These are phyloP conservation scores for Aspergillus cavernicola DNA, from an alignment of 495 filamentous ascomycete species.

Conservation along the genomic window DNA sequence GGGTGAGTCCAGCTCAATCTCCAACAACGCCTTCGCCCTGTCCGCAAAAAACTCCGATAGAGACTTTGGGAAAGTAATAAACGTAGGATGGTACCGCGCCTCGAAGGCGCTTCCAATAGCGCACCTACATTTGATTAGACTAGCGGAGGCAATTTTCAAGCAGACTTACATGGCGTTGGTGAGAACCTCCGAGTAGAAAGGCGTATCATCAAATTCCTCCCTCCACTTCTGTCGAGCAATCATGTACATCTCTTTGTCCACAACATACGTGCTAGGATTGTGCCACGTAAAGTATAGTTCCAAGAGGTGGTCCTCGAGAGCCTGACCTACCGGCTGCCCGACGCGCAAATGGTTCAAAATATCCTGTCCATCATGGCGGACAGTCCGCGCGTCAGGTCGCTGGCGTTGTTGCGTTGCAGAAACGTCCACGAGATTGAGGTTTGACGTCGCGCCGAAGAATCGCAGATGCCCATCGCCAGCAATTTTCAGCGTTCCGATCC, in stretches of 20 bases:
- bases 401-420: constrained; percentile 44
- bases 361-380: constrained; percentile 45
- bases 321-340: constrained; percentile 38
- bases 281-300: constrained; percentile 53
- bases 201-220: constrained; percentile 39
- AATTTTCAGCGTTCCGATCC: constrained; percentile 47
- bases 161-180: constrained; percentile 46
- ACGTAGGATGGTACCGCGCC: constrained; percentile 43
- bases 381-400: constrained; percentile 48
- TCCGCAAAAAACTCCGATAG: constrained; percentile 48
- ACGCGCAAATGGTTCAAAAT: constrained; percentile 43
- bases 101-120: constrained; percentile 47
- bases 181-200: constrained; percentile 48
- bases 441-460: constrained; percentile 48
- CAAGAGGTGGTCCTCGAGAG: constrained; percentile 44
- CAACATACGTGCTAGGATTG: constrained; percentile 46
- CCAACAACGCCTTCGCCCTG: constrained; percentile 46
- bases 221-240: constrained; percentile 40
- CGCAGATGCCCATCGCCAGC: constrained; percentile 48
- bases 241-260: constrained; percentile 48
- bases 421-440: constrained; percentile 46
- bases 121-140: constrained; percentile 29
- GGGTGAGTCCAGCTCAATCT: constrained; percentile 48
- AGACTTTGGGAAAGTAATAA: constrained; percentile 46
- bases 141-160: neutral